Evolutionary conservation across 495 filamentous ascomycete species (phyloP), one percentile per base, ranked within the genome.

Genomic region (Podospora conica): DNA sequence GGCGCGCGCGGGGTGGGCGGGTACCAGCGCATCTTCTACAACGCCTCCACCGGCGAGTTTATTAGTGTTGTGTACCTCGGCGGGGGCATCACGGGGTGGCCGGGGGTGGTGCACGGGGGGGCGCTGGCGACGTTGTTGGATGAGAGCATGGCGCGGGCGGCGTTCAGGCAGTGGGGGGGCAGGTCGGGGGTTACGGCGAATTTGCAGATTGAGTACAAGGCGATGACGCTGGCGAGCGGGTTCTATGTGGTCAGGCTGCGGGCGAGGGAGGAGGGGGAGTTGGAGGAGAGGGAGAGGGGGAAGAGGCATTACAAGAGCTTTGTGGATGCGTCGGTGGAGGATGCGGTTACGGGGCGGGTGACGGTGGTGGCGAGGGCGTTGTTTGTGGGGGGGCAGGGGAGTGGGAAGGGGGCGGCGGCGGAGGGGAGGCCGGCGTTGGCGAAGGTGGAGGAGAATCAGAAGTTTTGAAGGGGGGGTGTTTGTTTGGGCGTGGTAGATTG

Each of bases 31-130:
- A 65, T 84, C 48, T 85, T 77, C 54, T 66, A 77, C 71, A 75
- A 82, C 69, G 31, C 66, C 9, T 28, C 12, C 4, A 77, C 80
- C 0, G 80, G 81, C 27, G 80, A 83, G 68, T 60, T 77, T 10
- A 63, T 82, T 6, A 74, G 65, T 18, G 77, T 94, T 18, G 78
- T 93, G 20, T 89, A 78, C 73, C 83, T 94, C 53, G 91, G 91
- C 29, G 56, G 73, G 1, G 85, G 79, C 15, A 71, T 87, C 22
- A 78, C 85, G 31, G 90, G 91, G 2, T 93, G 89, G 89, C 90
- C 90, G n/a, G 84, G 83, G 2, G 78, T 92, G 22, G 86, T 89
- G 60, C 91, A 96, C 76, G 91, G 91, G 20, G 91, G 91, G 20
- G 80, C 82, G 3, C 80, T 91, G 48, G 90, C 86, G 4, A 92